Evolutionary conservation across 306 rosid genomes (phyloP).

Genomic region (Quercus aquifolioides): DNA sequence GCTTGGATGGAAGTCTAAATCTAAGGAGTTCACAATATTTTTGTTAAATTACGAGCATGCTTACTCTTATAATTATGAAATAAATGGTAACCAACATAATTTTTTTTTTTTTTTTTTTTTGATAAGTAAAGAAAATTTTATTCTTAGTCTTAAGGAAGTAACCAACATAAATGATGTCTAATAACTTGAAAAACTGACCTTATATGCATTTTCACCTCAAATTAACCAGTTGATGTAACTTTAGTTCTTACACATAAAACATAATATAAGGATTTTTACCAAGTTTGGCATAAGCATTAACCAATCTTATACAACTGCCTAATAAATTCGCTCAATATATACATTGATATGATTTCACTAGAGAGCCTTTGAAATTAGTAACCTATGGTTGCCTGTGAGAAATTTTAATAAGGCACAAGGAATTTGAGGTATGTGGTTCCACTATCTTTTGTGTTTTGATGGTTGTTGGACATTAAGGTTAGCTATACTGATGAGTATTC

Average conservation of each 20-base stretch:
- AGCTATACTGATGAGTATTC: neutral
- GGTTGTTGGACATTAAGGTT: neutral
- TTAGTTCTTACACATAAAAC: neutral
- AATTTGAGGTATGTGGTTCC: neutral
- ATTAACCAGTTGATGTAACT: neutral
- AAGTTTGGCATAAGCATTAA: neutral
- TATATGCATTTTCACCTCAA: neutral
- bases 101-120: too few relatives aligned
- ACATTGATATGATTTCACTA: neutral
- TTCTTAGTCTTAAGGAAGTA: too few relatives aligned
- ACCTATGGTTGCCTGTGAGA: neutral
- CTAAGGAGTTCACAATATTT: neutral
- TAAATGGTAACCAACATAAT: too few relatives aligned
- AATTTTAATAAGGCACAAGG: neutral
- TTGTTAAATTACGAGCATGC: neutral
- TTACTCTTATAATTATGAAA: neutral
- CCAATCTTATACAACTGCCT: neutral
- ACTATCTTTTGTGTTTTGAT: neutral
- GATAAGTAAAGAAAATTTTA: too few relatives aligned
- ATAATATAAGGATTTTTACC: neutral
- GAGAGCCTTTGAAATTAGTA: neutral
- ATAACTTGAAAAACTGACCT: neutral
- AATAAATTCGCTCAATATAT: neutral
- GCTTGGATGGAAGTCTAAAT: neutral
- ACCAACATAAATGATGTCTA: neutral